Conservation (phyloP, 257 asterid species). For the Nicotiana otophora region DNA sequence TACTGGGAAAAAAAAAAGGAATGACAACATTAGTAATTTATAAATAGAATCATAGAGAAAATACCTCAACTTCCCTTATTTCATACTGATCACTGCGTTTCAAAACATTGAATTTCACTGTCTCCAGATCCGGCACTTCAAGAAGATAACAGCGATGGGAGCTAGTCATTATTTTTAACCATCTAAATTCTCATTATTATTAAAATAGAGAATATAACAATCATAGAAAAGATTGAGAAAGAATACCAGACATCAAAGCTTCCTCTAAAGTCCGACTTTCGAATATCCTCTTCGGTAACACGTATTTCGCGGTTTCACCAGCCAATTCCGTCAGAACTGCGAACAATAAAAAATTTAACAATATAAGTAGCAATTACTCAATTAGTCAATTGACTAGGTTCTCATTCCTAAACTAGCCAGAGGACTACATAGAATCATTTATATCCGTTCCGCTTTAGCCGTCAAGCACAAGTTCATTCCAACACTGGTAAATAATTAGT, state of each 20-base stretch:
- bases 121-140: conserved; percentile 80
- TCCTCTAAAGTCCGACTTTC: conserved; percentile 68
- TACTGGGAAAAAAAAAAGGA: not conserved
- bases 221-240: not conserved
- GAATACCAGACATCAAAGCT: conserved; percentile 81
- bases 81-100: conserved; percentile 52
- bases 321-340: conserved; percentile 66
- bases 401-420: not conserved
- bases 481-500: not conserved
- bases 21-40: not conserved
- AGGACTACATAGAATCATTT: not conserved
- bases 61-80: conserved; percentile 82
- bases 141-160: not conserved
- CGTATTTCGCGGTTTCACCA: conserved; percentile 52
- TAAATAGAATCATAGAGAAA: not conserved
- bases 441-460: not conserved
- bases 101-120: conserved; percentile 67
- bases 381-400: not conserved
- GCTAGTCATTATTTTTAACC: not conserved
- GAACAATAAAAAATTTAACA: not conserved
- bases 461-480: not conserved
- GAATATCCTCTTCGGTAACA: conserved; percentile 53
- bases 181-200: not conserved
- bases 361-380: not conserved
- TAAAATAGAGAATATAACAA: not conserved